Percentiles rank a stretch among this genome's conserved stretches.
Conservation (phyloP, 2,329 filamentous ascomycete genomes). For the Neopestalotiopsis clavispora region DNA sequence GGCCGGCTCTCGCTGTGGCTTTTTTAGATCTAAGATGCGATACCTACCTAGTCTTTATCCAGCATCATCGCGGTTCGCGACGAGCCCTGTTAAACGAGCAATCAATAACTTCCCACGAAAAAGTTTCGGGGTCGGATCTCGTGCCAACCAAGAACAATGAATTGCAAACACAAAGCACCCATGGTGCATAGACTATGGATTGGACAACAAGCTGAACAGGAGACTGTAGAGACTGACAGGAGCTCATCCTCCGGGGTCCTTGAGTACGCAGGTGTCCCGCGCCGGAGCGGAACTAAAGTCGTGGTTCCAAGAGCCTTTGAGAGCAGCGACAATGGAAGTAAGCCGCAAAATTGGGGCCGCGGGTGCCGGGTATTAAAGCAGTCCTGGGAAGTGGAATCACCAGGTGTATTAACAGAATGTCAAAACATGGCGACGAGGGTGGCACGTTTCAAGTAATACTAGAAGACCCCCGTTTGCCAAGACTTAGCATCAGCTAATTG, state of each 20-base stretch:
- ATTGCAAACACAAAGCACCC: too few relatives aligned
- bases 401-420: background rate
- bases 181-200: too few relatives aligned
- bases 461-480: background rate
- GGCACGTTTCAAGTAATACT: conserved; percentile 1
- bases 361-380: background rate
- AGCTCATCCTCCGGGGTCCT: background rate
- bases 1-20: background rate
- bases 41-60: background rate
- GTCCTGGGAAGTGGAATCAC: background rate
- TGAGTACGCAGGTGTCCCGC: background rate
- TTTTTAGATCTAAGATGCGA: background rate
- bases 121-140: too few relatives aligned
- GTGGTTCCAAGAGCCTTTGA: background rate
- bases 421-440: conserved; percentile 1
- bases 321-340: background rate
- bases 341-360: background rate
- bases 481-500: background rate
- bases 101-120: too few relatives aligned
- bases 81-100: too few relatives aligned
- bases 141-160: too few relatives aligned
- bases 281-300: background rate
- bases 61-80: background rate
- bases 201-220: too few relatives aligned
- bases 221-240: background rate